Evolutionary conservation across 2,329 filamentous ascomycete genomes (phyloP).

Genomic region (Xylariaceae sp.): DNA sequence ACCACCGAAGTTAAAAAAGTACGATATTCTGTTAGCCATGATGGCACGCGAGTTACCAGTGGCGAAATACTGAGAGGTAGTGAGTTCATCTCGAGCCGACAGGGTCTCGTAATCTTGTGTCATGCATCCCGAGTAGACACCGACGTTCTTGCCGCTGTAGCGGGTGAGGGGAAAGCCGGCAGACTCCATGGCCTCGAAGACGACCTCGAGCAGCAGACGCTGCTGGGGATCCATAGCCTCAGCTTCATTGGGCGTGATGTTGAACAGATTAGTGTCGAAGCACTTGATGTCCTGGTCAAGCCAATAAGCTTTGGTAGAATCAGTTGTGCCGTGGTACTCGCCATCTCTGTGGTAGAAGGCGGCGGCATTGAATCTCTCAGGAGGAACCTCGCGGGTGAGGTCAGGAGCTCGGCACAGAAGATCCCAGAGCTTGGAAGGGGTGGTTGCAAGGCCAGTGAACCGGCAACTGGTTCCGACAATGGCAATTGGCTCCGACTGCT

Average conservation of each 20-base stretch:
- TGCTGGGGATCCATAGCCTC: constrained; percentile 36
- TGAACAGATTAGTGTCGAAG: constrained; percentile 35
- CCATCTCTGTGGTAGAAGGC: constrained; percentile 32
- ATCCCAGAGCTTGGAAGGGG: constrained; percentile 30
- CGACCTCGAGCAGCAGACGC: constrained; percentile 34
- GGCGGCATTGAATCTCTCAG: constrained; percentile 26
- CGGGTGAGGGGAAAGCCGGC: constrained; percentile 29
- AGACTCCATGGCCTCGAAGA: constrained; percentile 36
- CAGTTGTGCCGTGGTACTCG: constrained; percentile 33
- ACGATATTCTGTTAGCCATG: constrained; percentile 39
- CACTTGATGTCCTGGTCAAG: constrained; percentile 27
- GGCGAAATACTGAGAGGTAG: constrained; percentile 31
- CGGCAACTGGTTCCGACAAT: constrained; percentile 32
- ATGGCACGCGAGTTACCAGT: constrained; percentile 36
- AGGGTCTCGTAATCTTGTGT: constrained; percentile 33
- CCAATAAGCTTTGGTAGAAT: constrained; percentile 32
- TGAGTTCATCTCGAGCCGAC: constrained; percentile 31
- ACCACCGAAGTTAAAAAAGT: constrained; percentile 39
- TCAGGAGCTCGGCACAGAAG: constrained; percentile 27
- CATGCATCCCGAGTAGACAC: constrained; percentile 35
- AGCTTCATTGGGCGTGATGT: constrained; percentile 35
- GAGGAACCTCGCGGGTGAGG: constrained; percentile 30
- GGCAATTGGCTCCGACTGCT: constrained; percentile 28
- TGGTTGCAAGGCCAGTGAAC: constrained; percentile 29
- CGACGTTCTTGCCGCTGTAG: constrained; percentile 30